Percentiles rank a stretch among this genome's conserved stretches.
These are phyloP conservation scores for Coemansia sp. DNA, from an alignment of 192 early-diverging fungal species.

Conservation along the genomic window DNA sequence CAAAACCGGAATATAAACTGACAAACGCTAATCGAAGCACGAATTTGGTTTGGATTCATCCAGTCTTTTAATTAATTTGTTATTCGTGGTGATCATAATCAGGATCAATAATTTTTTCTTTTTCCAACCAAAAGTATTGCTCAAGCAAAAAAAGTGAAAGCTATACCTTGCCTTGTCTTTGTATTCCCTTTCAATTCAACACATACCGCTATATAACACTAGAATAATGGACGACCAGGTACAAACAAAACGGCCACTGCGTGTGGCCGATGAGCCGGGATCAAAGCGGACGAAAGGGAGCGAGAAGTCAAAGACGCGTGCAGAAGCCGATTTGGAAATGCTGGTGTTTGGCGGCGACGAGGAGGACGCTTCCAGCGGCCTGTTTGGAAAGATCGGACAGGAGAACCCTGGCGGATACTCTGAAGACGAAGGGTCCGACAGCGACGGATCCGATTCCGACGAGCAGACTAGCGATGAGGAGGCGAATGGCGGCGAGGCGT, in stretches of 20 bases:
- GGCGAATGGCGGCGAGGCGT: constrained; percentile 1
- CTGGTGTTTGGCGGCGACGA: constrained; percentile 73
- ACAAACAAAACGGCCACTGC: neutral
- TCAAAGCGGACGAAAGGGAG: constrained; percentile 9
- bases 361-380: constrained; percentile 11
- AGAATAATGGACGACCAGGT: neutral
- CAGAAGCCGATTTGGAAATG: constrained; percentile 71
- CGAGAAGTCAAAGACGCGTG: constrained; percentile 54
- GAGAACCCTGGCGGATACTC: constrained; percentile 3
- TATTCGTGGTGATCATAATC: too few relatives aligned
- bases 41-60: too few relatives aligned
- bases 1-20: too few relatives aligned
- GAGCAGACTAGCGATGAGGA: neutral
- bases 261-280: neutral
- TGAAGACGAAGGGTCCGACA: constrained; percentile 46
- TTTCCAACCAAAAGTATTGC: too few relatives aligned
- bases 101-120: too few relatives aligned
- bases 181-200: too few relatives aligned
- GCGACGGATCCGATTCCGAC: too few relatives aligned
- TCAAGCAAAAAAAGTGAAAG: too few relatives aligned
- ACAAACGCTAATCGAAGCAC: too few relatives aligned
- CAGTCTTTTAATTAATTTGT: neutral
- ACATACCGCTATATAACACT: too few relatives aligned
- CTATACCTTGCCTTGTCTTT: too few relatives aligned
- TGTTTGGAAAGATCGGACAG: constrained; percentile 22